phyloP scores from a whole-genome alignment of 2,329 filamentous ascomycete genomes.

The Phyllosticta capitalensis region DNA sequence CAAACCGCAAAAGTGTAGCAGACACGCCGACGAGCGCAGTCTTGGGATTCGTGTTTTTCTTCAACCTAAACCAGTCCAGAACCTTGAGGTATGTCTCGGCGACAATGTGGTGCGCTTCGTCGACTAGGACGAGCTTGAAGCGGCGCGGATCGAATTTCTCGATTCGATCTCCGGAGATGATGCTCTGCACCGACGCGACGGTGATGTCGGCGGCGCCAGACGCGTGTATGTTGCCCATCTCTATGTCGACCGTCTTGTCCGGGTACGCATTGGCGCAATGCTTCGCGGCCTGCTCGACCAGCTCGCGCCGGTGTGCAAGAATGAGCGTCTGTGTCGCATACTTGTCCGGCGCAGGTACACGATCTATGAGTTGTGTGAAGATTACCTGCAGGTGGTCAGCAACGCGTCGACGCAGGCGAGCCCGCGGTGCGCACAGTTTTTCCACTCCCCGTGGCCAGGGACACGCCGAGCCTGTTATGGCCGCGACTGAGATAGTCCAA shows the following conservation, averaged over 20 bases:
- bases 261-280: conserved; percentile 81
- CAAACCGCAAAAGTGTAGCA: conserved; percentile 68
- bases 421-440: conserved; percentile 57
- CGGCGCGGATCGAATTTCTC: conserved; percentile 65
- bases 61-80: conserved; percentile 69
- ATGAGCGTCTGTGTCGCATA: conserved; percentile 72
- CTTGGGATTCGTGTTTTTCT: conserved; percentile 32
- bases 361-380: conserved; percentile 88
- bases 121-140: conserved; percentile 88
- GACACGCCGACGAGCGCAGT: conserved; percentile 76
- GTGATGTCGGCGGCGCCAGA: conserved; percentile 84
- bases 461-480: conserved; percentile 72
- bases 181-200: conserved; percentile 78
- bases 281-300: conserved; percentile 84
- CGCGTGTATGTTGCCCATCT: conserved; percentile 74
- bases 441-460: conserved; percentile 76
- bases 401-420: not conserved
- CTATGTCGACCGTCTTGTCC: conserved; percentile 70
- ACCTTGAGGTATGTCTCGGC: conserved; percentile 67
- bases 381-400: conserved; percentile 54
- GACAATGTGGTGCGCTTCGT: conserved; percentile 96
- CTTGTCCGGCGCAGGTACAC: conserved; percentile 49
- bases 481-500: conserved; percentile 58
- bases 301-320: conserved; percentile 80
- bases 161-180: conserved; percentile 68